phyloP scores from a whole-genome alignment of 306 rosid species.

The Cicer judaicum region DNA sequence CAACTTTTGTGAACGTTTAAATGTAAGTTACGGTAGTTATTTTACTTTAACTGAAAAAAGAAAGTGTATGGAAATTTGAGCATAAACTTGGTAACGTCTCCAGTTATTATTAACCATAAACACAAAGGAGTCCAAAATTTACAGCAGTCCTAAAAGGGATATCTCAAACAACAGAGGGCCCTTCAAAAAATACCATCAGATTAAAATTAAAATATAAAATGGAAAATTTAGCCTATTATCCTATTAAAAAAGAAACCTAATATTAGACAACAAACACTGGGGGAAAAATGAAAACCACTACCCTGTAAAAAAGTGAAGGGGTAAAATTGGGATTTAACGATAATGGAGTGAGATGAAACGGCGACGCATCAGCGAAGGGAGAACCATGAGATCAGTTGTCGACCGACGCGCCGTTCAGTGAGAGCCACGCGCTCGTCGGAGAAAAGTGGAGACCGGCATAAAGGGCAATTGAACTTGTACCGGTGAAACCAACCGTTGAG shows the following conservation, averaged over 20 bases:
- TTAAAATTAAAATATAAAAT: slow-evolving; percentile 21
- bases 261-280: neutral
- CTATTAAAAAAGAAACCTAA: slow-evolving; percentile 6
- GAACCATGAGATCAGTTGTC: slow-evolving; percentile 65
- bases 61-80: neutral
- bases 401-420: slow-evolving; percentile 59
- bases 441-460: slow-evolving; percentile 72
- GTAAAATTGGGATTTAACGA: slow-evolving; percentile 33
- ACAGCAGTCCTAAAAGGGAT: slow-evolving; percentile 48
- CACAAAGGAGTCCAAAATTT: slow-evolving; percentile 51
- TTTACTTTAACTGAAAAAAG: neutral
- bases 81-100: slow-evolving; percentile 28
- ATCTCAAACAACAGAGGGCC: slow-evolving; percentile 22
- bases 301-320: slow-evolving; percentile 33
- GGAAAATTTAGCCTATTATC: slow-evolving; percentile 6
- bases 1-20: too few relatives aligned
- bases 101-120: slow-evolving; percentile 46
- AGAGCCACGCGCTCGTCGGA: slow-evolving; percentile 58
- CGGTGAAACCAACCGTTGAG: slow-evolving; percentile 83
- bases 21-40: too few relatives aligned
- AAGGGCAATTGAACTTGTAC: slow-evolving; percentile 80
- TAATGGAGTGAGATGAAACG: neutral
- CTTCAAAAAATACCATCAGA: slow-evolving; percentile 36
- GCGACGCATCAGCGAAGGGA: slow-evolving; percentile 52
- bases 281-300: slow-evolving; percentile 39